Conservation (phyloP, 106 monocot genomes). For the Phalaenopsis aphrodite region DNA sequence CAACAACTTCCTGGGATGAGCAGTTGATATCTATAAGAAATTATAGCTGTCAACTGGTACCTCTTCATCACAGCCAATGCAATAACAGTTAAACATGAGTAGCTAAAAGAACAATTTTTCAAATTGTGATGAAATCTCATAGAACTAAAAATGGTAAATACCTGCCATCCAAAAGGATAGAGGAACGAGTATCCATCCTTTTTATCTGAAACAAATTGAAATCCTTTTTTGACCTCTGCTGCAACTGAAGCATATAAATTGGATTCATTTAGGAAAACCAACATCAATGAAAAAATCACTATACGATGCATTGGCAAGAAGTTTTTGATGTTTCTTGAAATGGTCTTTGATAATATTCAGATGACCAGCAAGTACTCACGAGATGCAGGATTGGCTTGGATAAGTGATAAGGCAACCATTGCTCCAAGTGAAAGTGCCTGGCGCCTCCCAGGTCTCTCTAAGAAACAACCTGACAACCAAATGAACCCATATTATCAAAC, state of each 20-base stretch:
- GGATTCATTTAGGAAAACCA: slow-evolving; percentile 16
- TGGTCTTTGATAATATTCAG: neutral
- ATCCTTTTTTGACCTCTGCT: slow-evolving; percentile 88
- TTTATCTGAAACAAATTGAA: slow-evolving; percentile 57
- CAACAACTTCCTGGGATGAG: slow-evolving; percentile 63
- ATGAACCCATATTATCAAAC: neutral
- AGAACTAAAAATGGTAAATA: neutral
- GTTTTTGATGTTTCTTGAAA: neutral
- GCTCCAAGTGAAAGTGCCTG: slow-evolving; percentile 31
- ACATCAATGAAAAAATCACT: neutral
- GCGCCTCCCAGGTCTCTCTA: slow-evolving; percentile 44
- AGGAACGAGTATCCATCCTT: slow-evolving; percentile 84
- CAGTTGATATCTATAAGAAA: slow-evolving; percentile 19
- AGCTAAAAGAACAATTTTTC: slow-evolving; percentile 1
- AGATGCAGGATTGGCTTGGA: slow-evolving; percentile 29
- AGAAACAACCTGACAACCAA: slow-evolving; percentile 6
- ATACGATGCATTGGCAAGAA: neutral
- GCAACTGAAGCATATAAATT: slow-evolving; percentile 65
- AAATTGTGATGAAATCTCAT: neutral
- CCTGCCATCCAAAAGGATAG: slow-evolving; percentile 98
- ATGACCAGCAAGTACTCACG: slow-evolving; percentile 31
- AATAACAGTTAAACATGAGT: neutral
- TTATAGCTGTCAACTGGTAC: slow-evolving; percentile 13
- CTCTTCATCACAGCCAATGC: slow-evolving; percentile 3
- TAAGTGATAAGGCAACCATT: slow-evolving; percentile 25